These are phyloP conservation scores for Coffea eugenioides DNA, from an alignment of 257 asterid genomes.

Conservation along the genomic window DNA sequence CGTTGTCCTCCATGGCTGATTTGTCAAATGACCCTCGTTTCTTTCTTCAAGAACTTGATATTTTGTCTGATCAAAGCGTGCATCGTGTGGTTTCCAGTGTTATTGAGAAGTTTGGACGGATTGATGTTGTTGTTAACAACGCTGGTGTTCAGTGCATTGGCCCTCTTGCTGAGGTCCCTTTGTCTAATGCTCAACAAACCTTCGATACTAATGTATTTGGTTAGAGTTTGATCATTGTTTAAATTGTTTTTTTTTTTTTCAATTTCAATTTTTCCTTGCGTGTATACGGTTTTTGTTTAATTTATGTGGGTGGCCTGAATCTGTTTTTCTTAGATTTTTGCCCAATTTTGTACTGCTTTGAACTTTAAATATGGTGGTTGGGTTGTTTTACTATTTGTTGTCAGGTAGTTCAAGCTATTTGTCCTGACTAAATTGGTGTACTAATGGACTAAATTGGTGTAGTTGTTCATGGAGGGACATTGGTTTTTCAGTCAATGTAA, in stretches of 20 bases:
- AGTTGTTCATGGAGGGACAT: neutral
- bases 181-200: constrained; percentile 55
- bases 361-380: neutral
- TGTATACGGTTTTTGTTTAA: too few relatives aligned
- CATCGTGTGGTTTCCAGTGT: constrained; percentile 52
- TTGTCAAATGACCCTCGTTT: constrained; percentile 57
- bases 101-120: constrained; percentile 63
- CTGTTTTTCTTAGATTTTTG: neutral
- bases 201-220: constrained; percentile 89
- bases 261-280: neutral
- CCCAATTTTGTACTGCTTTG: neutral
- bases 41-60: constrained; percentile 73
- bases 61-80: constrained; percentile 67
- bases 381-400: neutral
- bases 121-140: constrained; percentile 82
- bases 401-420: too few relatives aligned
- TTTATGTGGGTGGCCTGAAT: neutral
- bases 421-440: neutral
- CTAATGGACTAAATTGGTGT: neutral
- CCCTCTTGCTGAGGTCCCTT: constrained; percentile 84
- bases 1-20: constrained; percentile 60
- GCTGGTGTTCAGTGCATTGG: constrained; percentile 94
- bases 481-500: neutral
- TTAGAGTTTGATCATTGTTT: constrained; percentile 15
- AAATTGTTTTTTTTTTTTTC: neutral